A percentile compares a stretch with the other conserved stretches of the same genome.
phyloP scores from a whole-genome alignment of 805 yeast species.

The Spathaspora hagerdaliae region DNA sequence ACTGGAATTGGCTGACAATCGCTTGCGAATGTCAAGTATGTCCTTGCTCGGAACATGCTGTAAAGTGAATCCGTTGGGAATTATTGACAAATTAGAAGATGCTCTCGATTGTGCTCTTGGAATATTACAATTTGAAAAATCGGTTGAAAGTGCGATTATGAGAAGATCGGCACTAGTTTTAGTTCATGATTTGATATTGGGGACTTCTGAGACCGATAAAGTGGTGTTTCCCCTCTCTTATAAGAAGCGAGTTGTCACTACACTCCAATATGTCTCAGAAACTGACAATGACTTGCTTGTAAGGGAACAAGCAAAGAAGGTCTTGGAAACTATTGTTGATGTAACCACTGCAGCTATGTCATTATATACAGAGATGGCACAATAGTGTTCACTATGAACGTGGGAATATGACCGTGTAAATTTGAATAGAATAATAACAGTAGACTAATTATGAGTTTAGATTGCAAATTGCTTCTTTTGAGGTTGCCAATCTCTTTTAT shows the following conservation, averaged over 20 bases:
- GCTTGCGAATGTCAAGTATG: conserved; percentile 80
- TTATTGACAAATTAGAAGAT: conserved; percentile 46
- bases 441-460: no score
- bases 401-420: no score
- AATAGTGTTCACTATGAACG: no score
- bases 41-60: conserved; percentile 76
- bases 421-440: no score
- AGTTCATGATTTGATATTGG: conserved; percentile 54
- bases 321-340: conserved; percentile 21
- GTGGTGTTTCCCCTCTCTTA: conserved; percentile 48
- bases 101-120: conserved; percentile 77
- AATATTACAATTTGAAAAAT: conserved; percentile 56
- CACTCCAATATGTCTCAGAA: conserved; percentile 41
- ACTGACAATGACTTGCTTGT: conserved; percentile 57
- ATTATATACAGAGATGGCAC: neutral
- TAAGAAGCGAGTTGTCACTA: conserved; percentile 36
- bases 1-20: conserved; percentile 44
- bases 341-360: conserved; percentile 13
- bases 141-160: conserved; percentile 48
- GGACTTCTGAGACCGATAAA: conserved; percentile 42
- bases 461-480: no score
- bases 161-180: conserved; percentile 74
- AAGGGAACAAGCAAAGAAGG: conserved; percentile 50
- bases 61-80: conserved; percentile 52
- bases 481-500: no score